Percentiles rank a stretch among this genome's conserved stretches.
These are phyloP conservation scores for Fusarium sp. DNA, from an alignment of 2,329 filamentous ascomycete species.

Conservation along the genomic window DNA sequence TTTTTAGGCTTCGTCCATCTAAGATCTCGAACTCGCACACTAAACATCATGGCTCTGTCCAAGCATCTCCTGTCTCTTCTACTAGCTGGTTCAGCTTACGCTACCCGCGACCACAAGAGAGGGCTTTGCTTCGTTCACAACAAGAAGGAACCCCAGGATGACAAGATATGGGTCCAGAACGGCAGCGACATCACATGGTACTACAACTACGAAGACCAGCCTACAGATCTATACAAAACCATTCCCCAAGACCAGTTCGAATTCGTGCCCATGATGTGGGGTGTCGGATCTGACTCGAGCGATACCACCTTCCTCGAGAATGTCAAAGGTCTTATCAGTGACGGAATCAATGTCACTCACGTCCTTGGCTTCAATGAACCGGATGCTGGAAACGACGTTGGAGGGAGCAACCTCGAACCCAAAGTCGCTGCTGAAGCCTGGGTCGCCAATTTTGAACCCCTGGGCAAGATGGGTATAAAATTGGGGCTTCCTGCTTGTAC, in stretches of 20 bases:
- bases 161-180: conserved; percentile 70
- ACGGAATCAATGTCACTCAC: conserved; percentile 69
- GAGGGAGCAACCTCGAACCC: conserved; percentile 72
- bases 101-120: conserved; percentile 65
- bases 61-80: conserved; percentile 33
- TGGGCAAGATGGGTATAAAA: conserved; percentile 71
- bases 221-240: conserved; percentile 63
- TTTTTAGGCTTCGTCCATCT: not conserved
- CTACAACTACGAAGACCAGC: conserved; percentile 77
- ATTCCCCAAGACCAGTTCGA: conserved; percentile 68
- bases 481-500: conserved; percentile 78
- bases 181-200: conserved; percentile 79
- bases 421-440: conserved; percentile 73
- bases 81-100: conserved; percentile 42
- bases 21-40: not conserved
- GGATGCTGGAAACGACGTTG: conserved; percentile 65
- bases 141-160: conserved; percentile 65
- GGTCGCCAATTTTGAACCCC: conserved; percentile 77
- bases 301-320: conserved; percentile 70
- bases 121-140: conserved; percentile 77
- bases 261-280: conserved; percentile 87
- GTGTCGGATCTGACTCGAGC: conserved; percentile 59
- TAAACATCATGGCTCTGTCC: conserved; percentile 19
- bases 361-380: conserved; percentile 86
- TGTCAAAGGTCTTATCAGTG: conserved; percentile 65